Conservation (phyloP, 495 filamentous ascomycete species). For the Talaromyces stipitatus region DNA sequence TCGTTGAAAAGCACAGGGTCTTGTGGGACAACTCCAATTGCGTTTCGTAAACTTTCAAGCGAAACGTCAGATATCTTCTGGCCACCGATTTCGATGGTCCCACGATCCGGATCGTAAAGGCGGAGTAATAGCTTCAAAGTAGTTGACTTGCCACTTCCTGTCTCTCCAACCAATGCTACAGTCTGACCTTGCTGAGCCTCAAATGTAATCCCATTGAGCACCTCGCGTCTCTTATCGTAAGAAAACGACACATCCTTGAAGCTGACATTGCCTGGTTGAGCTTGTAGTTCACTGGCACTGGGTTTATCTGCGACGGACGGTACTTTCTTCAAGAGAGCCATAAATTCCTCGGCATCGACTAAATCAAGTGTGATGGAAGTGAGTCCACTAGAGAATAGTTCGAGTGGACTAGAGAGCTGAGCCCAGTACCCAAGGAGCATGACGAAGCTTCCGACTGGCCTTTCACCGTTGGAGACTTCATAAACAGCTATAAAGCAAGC, state of each 20-base stretch:
- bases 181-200: slow-evolving; percentile 48
- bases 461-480: slow-evolving; percentile 47
- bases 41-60: slow-evolving; percentile 81
- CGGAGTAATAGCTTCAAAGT: slow-evolving; percentile 89
- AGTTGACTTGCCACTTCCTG: slow-evolving; percentile 85
- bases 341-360: slow-evolving; percentile 63
- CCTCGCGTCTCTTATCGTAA: slow-evolving; percentile 3
- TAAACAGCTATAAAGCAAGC: slow-evolving; percentile 62
- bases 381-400: slow-evolving; percentile 55
- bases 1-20: slow-evolving; percentile 68
- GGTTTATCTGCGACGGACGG: slow-evolving; percentile 52
- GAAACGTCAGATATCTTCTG: slow-evolving; percentile 76
- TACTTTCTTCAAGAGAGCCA: slow-evolving; percentile 62
- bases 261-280: slow-evolving; percentile 52
- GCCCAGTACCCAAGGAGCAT: slow-evolving; percentile 66
- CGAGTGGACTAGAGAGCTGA: slow-evolving; percentile 50
- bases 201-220: slow-evolving; percentile 7
- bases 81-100: slow-evolving; percentile 73
- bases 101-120: slow-evolving; percentile 83
- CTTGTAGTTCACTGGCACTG: slow-evolving; percentile 45
- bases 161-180: slow-evolving; percentile 81
- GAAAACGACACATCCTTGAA: slow-evolving; percentile 43
- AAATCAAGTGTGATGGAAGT: slow-evolving; percentile 52
- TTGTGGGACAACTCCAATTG: slow-evolving; percentile 81
- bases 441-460: slow-evolving; percentile 62